Evolutionary conservation across 768 basidiomycete genomes (phyloP), one percentile per base, ranked within the genome.

Genomic region (Tulasnella calospora): DNA sequence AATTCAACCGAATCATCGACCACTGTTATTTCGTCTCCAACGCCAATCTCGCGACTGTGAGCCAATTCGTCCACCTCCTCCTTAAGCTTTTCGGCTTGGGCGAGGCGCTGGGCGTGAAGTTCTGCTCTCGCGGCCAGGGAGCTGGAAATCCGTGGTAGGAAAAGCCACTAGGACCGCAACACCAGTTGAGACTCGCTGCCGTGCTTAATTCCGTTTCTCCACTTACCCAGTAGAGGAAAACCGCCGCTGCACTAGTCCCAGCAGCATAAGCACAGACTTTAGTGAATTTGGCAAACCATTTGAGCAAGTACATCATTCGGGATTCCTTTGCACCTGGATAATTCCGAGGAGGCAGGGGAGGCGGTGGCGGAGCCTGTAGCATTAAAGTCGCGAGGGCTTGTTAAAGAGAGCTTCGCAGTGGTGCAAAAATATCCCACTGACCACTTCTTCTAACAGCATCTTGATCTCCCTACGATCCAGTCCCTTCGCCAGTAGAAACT

Each of bases 261-360:
- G 79, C 30, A 5, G 72, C 33, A 57, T 79, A 79, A 15, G 44
- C 78, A 17, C 80, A 46, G 21, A 70, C 77, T 33, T 67, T 57
- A 12, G 79, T 40, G n/a, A 79, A 36, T 13, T 40, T 69, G 15
- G 38, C 35, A 13, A 80, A 67, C 33, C 80, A 47, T 36, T 46
- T 57, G 30, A 73, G 78, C 51, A 30, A 80, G 78, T 55, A 46
- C 27, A 36, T 80, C 41, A 21, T 70, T 15, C 61, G 61, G 10
- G 61, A 67, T 21, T 73, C 57, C 21, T 33, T 69, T 8, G 47
- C 79, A 33, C 51, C 57, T 12, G 74, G 70, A 70, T 80, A 80
- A 23, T 79, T 79, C 47, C 78, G 61, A 15, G 79, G 79, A 10
- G 79, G 79, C 13, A 80, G 21, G 3, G 79, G 79, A 35, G 79